phyloP scores from a whole-genome alignment of 768 basidiomycete species.

The Amanita phalloides region DNA sequence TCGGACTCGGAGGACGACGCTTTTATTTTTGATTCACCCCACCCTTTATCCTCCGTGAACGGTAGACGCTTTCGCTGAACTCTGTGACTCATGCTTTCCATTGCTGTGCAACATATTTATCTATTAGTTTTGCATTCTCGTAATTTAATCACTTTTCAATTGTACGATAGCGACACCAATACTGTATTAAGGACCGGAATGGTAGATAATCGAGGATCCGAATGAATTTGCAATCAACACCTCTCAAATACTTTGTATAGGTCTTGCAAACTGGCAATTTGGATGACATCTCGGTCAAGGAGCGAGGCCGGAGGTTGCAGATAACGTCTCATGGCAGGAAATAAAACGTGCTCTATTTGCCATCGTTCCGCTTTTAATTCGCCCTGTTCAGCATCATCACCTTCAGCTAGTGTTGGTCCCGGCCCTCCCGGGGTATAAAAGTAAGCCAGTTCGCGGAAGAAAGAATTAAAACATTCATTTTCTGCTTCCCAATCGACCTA shows the following conservation, averaged over 20 bases:
- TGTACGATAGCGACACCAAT: neutral
- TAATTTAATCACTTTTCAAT: neutral
- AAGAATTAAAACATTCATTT: slow-evolving; percentile 72
- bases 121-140: slow-evolving; percentile 8
- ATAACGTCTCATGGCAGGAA: slow-evolving; percentile 77
- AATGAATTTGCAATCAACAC: slow-evolving; percentile 38
- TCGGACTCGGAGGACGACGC: slow-evolving; percentile 45
- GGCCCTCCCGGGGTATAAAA: slow-evolving; percentile 60
- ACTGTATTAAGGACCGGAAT: neutral
- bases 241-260: slow-evolving; percentile 93
- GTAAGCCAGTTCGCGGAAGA: slow-evolving; percentile 83
- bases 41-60: slow-evolving; percentile 36
- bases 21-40: slow-evolving; percentile 51
- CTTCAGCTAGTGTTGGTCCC: slow-evolving; percentile 25
- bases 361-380: slow-evolving; percentile 58
- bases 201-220: neutral
- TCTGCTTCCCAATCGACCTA: slow-evolving; percentile 66
- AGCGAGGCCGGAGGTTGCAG: slow-evolving; percentile 56
- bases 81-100: slow-evolving; percentile 7
- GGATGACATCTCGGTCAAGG: slow-evolving; percentile 67
- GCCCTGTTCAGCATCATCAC: slow-evolving; percentile 17
- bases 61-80: slow-evolving; percentile 27
- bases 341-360: slow-evolving; percentile 88
- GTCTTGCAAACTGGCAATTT: slow-evolving; percentile 84
- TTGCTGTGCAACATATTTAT: slow-evolving; percentile 6